Evolutionary conservation across 805 yeast genomes (phyloP).

Genomic region (Ogataea thermomethanolica): DNA sequence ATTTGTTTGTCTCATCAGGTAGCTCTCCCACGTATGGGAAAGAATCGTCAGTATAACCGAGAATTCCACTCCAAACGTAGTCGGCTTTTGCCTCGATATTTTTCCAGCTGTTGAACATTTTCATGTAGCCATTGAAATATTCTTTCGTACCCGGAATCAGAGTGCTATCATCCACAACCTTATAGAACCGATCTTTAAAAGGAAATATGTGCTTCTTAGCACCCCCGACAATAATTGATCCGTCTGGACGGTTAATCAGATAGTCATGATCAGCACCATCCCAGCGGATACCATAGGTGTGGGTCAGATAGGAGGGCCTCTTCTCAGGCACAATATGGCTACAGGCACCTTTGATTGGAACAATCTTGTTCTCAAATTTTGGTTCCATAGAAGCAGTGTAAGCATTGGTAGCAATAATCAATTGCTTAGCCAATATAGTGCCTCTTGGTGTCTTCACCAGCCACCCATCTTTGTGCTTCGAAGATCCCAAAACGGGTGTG

Average conservation of each 20-base stretch:
- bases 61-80: constrained; percentile 44
- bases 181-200: constrained; percentile 25
- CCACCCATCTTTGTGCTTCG: constrained; percentile 23
- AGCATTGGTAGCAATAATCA: constrained; percentile 39
- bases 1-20: constrained; percentile 29
- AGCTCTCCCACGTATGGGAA: constrained; percentile 43
- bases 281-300: constrained; percentile 32
- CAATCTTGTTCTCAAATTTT: constrained; percentile 30
- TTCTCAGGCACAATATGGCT: constrained; percentile 26
- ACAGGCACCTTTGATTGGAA: constrained; percentile 35
- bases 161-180: constrained; percentile 35
- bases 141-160: constrained; percentile 24
- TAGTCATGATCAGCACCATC: constrained; percentile 31
- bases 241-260: constrained; percentile 36
- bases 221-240: constrained; percentile 35
- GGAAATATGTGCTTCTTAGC: constrained; percentile 28
- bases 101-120: constrained; percentile 34
- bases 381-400: constrained; percentile 28
- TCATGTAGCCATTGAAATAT: constrained; percentile 32
- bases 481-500: constrained; percentile 35
- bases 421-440: constrained; percentile 28
- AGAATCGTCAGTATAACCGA: constrained; percentile 41
- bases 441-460: constrained; percentile 31
- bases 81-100: constrained; percentile 23
- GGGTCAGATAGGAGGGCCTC: constrained; percentile 34